Evolutionary conservation across 192 early-diverging fungal genomes (phyloP).

Genomic region (Lobosporangium transversale): DNA sequence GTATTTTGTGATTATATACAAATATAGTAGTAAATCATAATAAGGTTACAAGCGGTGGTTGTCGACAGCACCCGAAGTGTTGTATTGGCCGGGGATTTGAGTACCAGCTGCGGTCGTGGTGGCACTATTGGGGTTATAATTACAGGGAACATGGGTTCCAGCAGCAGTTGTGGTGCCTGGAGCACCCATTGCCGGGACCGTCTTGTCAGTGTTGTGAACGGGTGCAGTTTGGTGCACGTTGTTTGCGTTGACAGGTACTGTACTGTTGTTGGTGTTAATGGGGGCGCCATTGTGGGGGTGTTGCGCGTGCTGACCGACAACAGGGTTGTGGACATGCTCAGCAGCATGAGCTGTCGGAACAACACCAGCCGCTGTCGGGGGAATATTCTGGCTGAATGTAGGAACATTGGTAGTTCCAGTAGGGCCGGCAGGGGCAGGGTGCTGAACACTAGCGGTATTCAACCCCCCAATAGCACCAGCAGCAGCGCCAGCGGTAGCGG

Average conservation of each 20-base stretch:
- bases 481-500: background rate
- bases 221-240: conserved; percentile 2
- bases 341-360: conserved; percentile 14
- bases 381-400: conserved; percentile 13
- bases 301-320: too few species aligned
- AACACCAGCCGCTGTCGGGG: conserved; percentile 19
- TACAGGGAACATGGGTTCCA: conserved; percentile 24
- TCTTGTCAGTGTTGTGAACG: background rate
- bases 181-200: conserved; percentile 26
- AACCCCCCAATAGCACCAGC: background rate
- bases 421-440: conserved; percentile 19
- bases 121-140: too few species aligned
- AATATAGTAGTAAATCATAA: too few species aligned
- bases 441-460: background rate
- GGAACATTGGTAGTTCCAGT: conserved; percentile 25
- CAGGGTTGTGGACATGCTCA: background rate
- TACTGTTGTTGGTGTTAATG: conserved; percentile 17
- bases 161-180: conserved; percentile 35
- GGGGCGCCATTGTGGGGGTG: background rate
- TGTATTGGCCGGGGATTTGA: conserved; percentile 20
- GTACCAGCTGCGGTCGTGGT: conserved; percentile 36
- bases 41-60: too few species aligned
- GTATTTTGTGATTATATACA: too few species aligned
- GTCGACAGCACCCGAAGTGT: background rate
- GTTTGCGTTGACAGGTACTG: background rate